phyloP scores from a whole-genome alignment of 345 rosid genomes.

The Eucalyptus dawsonii region DNA sequence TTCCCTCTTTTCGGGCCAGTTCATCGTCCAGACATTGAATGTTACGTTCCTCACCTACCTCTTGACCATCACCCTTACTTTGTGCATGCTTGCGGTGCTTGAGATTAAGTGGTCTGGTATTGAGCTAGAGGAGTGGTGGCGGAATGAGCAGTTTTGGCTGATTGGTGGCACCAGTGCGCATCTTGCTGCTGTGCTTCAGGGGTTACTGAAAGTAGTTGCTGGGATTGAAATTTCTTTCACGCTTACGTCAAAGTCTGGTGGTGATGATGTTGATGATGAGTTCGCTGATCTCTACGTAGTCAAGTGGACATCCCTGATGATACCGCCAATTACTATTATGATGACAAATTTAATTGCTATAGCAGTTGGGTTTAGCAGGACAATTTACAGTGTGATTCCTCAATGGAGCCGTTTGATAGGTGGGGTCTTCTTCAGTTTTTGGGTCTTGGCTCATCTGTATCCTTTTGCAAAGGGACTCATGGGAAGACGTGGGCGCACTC shows the following conservation, averaged over 20 bases:
- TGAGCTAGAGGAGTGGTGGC: slow-evolving; percentile 93
- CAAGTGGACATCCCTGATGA: slow-evolving; percentile 86
- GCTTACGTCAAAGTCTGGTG: slow-evolving; percentile 70
- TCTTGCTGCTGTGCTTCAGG: slow-evolving; percentile 94
- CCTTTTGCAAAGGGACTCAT: slow-evolving; percentile 95
- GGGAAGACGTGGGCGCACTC: slow-evolving; percentile 98
- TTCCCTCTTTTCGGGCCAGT: slow-evolving; percentile 94
- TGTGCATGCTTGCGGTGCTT: slow-evolving; percentile 70
- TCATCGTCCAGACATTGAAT: slow-evolving; percentile 72
- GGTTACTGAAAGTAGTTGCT: slow-evolving; percentile 77
- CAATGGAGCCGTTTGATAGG: slow-evolving; percentile 86
- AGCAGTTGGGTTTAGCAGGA: slow-evolving; percentile 89
- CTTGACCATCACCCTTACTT: slow-evolving; percentile 61
- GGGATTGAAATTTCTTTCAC: slow-evolving; percentile 96
- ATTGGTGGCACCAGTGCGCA: slow-evolving; percentile 98
- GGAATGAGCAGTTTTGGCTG: slow-evolving; percentile 97
- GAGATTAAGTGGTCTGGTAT: slow-evolving; percentile 99
- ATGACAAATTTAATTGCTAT: slow-evolving; percentile 88
- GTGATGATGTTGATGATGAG: slow-evolving; percentile 90
- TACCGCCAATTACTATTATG: slow-evolving; percentile 86
- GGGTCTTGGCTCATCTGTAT: slow-evolving; percentile 98
- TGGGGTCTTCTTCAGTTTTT: slow-evolving; percentile 96
- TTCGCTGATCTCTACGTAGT: slow-evolving; percentile 80
- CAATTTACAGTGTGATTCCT: slow-evolving; percentile 73
- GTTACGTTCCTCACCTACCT: slow-evolving; percentile 86